A percentile compares a stretch with the other conserved stretches of the same genome.
Conservation (phyloP, 352 stramenopile genomes). For the Globisporangium alternatum region DNA sequence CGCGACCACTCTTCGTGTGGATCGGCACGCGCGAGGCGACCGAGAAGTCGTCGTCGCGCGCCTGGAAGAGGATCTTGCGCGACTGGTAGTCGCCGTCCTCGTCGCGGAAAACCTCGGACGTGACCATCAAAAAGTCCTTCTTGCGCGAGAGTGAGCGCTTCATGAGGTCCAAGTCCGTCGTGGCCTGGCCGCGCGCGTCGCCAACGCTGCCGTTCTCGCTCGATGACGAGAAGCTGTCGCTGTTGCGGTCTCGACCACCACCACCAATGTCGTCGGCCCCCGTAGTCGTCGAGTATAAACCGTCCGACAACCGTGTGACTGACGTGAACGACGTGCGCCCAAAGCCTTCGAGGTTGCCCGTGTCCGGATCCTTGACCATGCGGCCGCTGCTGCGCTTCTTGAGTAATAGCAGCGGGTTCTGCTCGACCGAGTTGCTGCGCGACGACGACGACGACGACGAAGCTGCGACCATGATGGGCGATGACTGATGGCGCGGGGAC, state of each 20-base stretch:
- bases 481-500: slow-evolving; percentile 33
- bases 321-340: slow-evolving; percentile 75
- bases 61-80: slow-evolving; percentile 88
- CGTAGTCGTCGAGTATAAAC: slow-evolving; percentile 21
- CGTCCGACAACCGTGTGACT: slow-evolving; percentile 58
- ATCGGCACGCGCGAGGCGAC: slow-evolving; percentile 75
- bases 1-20: slow-evolving; percentile 61
- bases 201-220: slow-evolving; percentile 22
- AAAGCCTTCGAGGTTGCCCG: slow-evolving; percentile 53
- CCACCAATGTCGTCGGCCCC: background rate
- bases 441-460: slow-evolving; percentile 12
- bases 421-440: slow-evolving; percentile 49
- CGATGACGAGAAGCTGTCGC: slow-evolving; percentile 49
- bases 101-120: slow-evolving; percentile 84
- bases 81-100: slow-evolving; percentile 84
- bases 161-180: slow-evolving; percentile 68
- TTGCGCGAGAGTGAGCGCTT: slow-evolving; percentile 84
- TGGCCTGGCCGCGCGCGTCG: slow-evolving; percentile 17
- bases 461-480: slow-evolving; percentile 23
- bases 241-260: slow-evolving; percentile 20
- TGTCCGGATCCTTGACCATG: slow-evolving; percentile 24
- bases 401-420: slow-evolving; percentile 28
- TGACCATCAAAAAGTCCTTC: slow-evolving; percentile 91
- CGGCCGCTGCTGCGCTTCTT: slow-evolving; percentile 56
- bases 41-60: slow-evolving; percentile 82